Evolutionary conservation across 2,329 filamentous ascomycete species (phyloP), one percentile per base, ranked within the genome.

Genomic region (Aspergillus texensis): DNA sequence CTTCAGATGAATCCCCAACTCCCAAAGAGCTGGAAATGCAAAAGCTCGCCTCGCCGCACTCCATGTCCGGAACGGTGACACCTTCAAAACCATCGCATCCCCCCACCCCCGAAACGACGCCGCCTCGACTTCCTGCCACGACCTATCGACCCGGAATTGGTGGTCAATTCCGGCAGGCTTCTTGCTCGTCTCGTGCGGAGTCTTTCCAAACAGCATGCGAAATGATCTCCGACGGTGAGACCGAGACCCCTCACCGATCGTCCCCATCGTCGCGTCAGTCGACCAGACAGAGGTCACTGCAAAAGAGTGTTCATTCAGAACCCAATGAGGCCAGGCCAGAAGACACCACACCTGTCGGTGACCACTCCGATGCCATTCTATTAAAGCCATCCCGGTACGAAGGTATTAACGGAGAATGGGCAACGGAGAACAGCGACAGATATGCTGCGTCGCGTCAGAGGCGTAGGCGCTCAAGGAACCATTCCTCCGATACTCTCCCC

Each of bases 51-150:
- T 70, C 76, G 62, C 67, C 68, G 60, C 62, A 68, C 48, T 63
- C 70, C 28, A 69, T 72, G 26, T 65, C 65, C 43, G 70, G 69
- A 34, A 70, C 69, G 43, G 80, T 81, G 60, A 91, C 89, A 6
- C 88, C 89, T 57, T 84, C 87, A 32, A 86, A 87, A 67, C 86
- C 89, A 67, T 84, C 85, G 71, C 91, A 88, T 70, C 89, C 89
- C 19, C 90, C 89, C 36, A 93, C 91, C 3, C 91, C 91, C 39
- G 91, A 93, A 77, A 85, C 90, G 53, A 93, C 91, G 19, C 91
- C 90, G 58, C 91, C 91, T 41, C 85, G 87, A 62, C 68, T 72
- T 36, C 67, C 71, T 28, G 71, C 75, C n/a, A 68, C 68, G 6
- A 60, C 32, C 6, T 67, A 71, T 61, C 75, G 72, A 60, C 69